Base-by-base conservation (phyloP, 192 early-diverging fungal species). In the Obelidium mucronatum region DNA sequence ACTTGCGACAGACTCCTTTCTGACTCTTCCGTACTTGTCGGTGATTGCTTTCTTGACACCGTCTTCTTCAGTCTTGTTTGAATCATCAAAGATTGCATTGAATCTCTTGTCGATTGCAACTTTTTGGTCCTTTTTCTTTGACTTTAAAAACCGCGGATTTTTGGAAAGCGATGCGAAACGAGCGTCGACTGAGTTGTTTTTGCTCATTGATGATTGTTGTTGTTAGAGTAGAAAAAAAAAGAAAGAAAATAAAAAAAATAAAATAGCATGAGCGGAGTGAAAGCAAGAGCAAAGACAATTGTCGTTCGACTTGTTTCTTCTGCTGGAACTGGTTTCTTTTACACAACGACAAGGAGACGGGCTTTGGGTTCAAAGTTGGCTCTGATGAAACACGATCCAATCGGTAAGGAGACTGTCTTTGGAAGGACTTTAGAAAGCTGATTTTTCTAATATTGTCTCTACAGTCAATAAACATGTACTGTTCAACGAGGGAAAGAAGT, bases 381-480 rank as follows among this genome's bases (percentile, higher is more conserved):
- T 37, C 88, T 95, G 77, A 94, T 94, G 91, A 98, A 98, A 88
- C 94, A 91, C 75, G 97, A 98, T 83, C 97, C 97, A 40, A 84
- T 90, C 71, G 92, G 92, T 93, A 86, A n/a, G n/a, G n/a, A 53
- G 76, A 22, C 40, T 15, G 48, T 35, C 40, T 39, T 40, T 73
- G 26, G 4, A 34, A 31, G 19, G n/a, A n/a, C n/a, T n/a, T n/a
- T n/a, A n/a, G n/a, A n/a, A n/a, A n/a, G n/a, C n/a, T 22, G 48
- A 8, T 51, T 22, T 51, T 51, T 8, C 22, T 51, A 8, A 51
- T 51, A 22, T 51, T 51, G 48, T 51, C 11, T 51, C 22, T 51
- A 19, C 75, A 93, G 93, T 93, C 51, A 94, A 94, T 79, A 88
- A 91, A 78, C 94, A 93, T 73, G 93, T 95, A 53, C 82, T 97